Evolutionary conservation across 2,329 filamentous ascomycete species (phyloP).

Genomic region (Dothideomycetidae sp.): DNA sequence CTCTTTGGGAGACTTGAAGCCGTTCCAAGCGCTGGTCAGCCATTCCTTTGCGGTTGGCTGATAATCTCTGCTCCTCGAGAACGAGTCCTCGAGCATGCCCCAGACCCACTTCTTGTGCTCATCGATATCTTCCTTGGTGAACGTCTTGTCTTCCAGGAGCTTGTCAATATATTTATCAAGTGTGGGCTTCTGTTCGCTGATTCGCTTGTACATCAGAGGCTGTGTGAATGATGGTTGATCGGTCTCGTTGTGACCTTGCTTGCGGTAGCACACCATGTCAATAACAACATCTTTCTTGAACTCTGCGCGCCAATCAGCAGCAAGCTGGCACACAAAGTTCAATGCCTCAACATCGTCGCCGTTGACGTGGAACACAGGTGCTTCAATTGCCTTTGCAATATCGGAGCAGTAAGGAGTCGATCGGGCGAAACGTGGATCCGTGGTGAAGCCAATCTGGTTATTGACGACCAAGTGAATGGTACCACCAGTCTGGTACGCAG

Average conservation of each 20-base stretch:
- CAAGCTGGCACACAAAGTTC: conserved; percentile 95
- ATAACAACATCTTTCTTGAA: conserved; percentile 98
- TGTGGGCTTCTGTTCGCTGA: conserved; percentile 67
- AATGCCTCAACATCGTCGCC: conserved; percentile 96
- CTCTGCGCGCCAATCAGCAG: conserved; percentile 93
- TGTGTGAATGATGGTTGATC: conserved; percentile 99
- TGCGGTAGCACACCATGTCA: conserved; percentile 97
- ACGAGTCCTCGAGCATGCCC: conserved; percentile 97
- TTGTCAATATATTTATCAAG: conserved; percentile 86
- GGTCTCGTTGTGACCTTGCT: conserved; percentile 98
- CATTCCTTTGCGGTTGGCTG: conserved; percentile 93
- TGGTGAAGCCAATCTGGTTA: conserved; percentile 99
- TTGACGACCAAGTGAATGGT: conserved; percentile 96
- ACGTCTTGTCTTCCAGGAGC: conserved; percentile 80
- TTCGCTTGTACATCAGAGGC: conserved; percentile 98
- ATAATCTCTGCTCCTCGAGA: conserved; percentile 94
- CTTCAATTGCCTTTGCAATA: conserved; percentile 97
- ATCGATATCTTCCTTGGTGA: conserved; percentile 93
- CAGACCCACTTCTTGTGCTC: conserved; percentile 99
- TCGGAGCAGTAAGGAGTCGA: conserved; percentile 98
- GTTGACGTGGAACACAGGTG: conserved; percentile 97
- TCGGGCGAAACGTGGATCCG: conserved; percentile 89
- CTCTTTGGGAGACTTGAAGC: conserved; percentile 98
- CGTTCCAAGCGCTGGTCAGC: conserved; percentile 97
- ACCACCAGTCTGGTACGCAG: conserved; percentile 90